phyloP scores from a whole-genome alignment of 257 asterid genomes.

The Osmanthus fragrans region DNA sequence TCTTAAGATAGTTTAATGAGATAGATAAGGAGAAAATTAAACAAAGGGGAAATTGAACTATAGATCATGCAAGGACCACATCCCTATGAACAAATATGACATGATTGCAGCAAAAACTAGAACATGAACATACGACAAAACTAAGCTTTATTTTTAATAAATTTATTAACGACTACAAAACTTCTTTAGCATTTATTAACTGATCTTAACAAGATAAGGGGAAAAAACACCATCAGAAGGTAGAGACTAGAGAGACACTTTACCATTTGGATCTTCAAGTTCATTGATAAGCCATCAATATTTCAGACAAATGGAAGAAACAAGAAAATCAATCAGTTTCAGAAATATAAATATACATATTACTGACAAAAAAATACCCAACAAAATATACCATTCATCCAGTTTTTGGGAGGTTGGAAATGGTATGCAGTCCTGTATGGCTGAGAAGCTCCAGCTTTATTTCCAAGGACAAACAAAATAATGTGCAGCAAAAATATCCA shows the following conservation, averaged over 20 bases:
- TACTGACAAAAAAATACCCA: neutral
- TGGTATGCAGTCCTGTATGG: slow-evolving; percentile 47
- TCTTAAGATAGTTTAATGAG: neutral
- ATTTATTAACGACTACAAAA: neutral
- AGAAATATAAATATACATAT: neutral
- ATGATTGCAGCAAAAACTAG: neutral
- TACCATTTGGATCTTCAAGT: slow-evolving; percentile 74
- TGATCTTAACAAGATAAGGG: neutral
- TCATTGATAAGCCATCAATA: slow-evolving; percentile 20
- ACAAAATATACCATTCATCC: slow-evolving; percentile 51
- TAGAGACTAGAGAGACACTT: neutral
- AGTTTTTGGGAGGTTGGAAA: slow-evolving; percentile 55
- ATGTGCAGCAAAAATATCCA: neutral
- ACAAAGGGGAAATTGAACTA: neutral
- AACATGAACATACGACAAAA: neutral
- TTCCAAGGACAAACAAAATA: neutral
- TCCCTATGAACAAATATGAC: neutral
- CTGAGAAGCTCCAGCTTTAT: slow-evolving; percentile 17
- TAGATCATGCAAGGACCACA: too few relatives aligned
- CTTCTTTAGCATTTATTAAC: neutral
- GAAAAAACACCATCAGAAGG: neutral
- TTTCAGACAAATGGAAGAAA: slow-evolving; percentile 16
- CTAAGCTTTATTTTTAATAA: neutral
- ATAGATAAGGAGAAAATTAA: neutral
- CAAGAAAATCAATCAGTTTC: neutral